Evolutionary conservation across 352 stramenopile genomes (phyloP).

Genomic region (Phytopythium ostracodes): DNA sequence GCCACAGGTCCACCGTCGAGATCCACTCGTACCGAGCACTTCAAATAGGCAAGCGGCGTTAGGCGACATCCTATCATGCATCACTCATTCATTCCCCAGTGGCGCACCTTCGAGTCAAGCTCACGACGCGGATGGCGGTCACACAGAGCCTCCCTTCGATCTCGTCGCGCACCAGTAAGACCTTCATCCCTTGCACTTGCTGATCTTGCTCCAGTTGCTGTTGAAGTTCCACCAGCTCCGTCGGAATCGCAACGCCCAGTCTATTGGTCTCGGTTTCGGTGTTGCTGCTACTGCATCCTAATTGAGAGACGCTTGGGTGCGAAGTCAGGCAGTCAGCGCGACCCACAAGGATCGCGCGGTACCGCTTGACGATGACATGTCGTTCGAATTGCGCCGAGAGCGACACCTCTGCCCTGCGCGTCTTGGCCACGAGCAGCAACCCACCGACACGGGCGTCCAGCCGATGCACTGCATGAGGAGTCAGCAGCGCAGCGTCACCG

Average conservation of each 20-base stretch:
- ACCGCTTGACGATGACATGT: constrained; percentile 44
- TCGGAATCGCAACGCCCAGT: constrained; percentile 10
- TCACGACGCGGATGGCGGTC: constrained; percentile 29
- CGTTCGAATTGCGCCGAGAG: constrained; percentile 44
- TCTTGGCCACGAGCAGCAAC: constrained; percentile 59
- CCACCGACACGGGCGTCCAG: constrained; percentile 60
- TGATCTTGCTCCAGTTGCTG: background rate
- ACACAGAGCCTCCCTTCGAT: constrained; percentile 27
- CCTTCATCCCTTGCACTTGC: constrained; percentile 7
- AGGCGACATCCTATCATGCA: background rate
- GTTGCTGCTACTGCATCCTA: background rate
- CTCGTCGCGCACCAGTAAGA: constrained; percentile 17
- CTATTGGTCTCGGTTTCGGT: background rate
- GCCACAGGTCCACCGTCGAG: constrained; percentile 64
- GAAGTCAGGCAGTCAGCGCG: constrained; percentile 8
- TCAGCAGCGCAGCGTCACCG: constrained; percentile 17
- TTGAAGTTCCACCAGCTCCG: constrained; percentile 11
- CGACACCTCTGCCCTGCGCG: constrained; percentile 32
- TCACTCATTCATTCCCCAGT: constrained; percentile 9
- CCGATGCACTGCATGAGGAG: constrained; percentile 48
- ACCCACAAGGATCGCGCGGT: constrained; percentile 50
- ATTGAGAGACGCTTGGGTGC: background rate
- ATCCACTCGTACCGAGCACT: constrained; percentile 54
- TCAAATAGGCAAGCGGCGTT: background rate
- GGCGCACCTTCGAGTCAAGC: constrained; percentile 28